Base-by-base conservation (phyloP, 441 rosid species). In the Croton laevigatus region DNA sequence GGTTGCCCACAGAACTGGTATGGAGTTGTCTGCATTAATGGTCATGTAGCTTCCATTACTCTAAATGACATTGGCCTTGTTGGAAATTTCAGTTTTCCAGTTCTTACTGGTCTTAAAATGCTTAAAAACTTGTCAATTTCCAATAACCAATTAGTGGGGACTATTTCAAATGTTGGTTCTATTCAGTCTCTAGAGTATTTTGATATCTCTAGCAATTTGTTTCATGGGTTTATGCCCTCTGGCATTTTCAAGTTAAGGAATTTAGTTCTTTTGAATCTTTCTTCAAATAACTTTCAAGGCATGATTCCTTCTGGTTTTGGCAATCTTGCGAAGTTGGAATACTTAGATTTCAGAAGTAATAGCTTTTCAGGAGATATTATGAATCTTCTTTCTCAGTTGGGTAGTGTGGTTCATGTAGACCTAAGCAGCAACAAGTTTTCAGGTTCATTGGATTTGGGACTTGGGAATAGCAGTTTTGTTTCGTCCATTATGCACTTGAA, bases 1-100 rank as follows among this genome's bases (percentile, higher is more conserved):
- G 89, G 77, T 49, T 93, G 98, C 69, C 97, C 98, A 7, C 49
- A 40, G 73, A 78, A 83, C 71, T 93, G 96, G 98, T 85, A 38
- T 34, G 94, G 96, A 20, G 80, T 94, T 54, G 69, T 76, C 61
- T 94, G 98, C 73, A 68, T 45, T 69, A 81, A 78, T 37, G 91
- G 94, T 34, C 79, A 66, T 74, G 96, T 94, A 52, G 81, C 79
- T 27, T 87, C 96, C 34, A 80, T 91, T 51, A 77, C 79, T 46
- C 83, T 94, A 20, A 85, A 85, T 78, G 88, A 82, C 71, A 42
- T 84, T 42, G 94, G 87, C 72, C 78, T 93, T 36, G 64, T 70
- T 74, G 98, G 98, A 3, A 82, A 85, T 69, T 89, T 89, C 66
- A 86, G 93, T 79, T 84, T 94, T 75, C 79, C 84, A 53, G 79